Percentiles rank a stretch among this genome's conserved stretches.
phyloP scores from a whole-genome alignment of 2,329 filamentous ascomycete species.

The Stagonosporopsis rhizophila region DNA sequence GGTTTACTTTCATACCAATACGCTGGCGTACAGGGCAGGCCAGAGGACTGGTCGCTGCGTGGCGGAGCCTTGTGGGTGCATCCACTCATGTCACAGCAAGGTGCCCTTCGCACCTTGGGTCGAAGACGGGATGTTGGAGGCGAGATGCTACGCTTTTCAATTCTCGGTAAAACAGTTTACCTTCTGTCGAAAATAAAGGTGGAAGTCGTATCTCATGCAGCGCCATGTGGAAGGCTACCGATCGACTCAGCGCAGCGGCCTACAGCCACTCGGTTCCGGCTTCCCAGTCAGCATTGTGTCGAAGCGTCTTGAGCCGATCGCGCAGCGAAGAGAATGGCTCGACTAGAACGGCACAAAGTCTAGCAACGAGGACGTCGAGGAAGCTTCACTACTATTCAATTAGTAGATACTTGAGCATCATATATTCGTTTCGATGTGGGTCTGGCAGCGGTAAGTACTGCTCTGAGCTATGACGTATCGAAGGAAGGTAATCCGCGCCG shows the following conservation, averaged over 20 bases:
- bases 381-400: neutral
- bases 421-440: neutral
- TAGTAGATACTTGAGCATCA: neutral
- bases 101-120: too few species aligned
- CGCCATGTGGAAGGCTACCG: neutral
- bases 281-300: neutral
- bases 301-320: neutral
- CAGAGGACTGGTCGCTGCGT: too few species aligned
- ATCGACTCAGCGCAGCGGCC: too few species aligned
- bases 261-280: neutral
- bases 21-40: too few species aligned
- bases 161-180: too few species aligned
- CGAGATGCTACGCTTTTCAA: too few species aligned
- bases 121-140: too few species aligned
- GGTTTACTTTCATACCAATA: too few species aligned
- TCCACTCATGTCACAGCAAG: too few species aligned
- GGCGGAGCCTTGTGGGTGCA: too few species aligned
- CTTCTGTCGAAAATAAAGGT: too few species aligned
- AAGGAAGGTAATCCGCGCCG: neutral
- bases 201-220: neutral
- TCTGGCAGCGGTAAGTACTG: neutral
- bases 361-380: neutral
- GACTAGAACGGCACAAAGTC: neutral
- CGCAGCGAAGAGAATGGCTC: neutral
- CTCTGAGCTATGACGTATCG: neutral